Percentiles rank a stretch among this genome's conserved stretches.
These are phyloP conservation scores for Phtheirospermum japonicum DNA, from an alignment of 257 asterid species.

Conservation along the genomic window DNA sequence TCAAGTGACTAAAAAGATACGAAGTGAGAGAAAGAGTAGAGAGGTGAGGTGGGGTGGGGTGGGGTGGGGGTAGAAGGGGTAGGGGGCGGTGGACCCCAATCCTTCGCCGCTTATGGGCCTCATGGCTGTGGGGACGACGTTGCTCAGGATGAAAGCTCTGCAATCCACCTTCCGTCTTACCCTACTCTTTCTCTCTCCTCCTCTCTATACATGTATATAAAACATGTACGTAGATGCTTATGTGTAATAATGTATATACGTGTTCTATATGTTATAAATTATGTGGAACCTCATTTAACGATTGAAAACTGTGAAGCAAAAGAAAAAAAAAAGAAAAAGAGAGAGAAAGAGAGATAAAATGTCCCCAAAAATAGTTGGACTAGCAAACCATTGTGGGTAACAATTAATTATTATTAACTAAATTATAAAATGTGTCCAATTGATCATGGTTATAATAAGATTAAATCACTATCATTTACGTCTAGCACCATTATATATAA, in stretches of 20 bases:
- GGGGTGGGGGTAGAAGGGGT: neutral
- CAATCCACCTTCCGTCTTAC: constrained; percentile 31
- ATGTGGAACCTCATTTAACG: too few relatives aligned
- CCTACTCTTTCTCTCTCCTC: constrained; percentile 25
- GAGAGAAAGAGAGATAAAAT: too few relatives aligned
- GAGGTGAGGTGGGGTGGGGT: neutral
- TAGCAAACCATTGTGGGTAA: too few relatives aligned
- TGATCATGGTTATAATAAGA: too few relatives aligned
- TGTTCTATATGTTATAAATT: neutral
- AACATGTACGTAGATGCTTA: neutral
- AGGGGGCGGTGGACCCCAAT: constrained; percentile 28
- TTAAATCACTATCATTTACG: too few relatives aligned
- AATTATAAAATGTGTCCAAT: too few relatives aligned
- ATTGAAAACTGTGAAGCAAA: too few relatives aligned
- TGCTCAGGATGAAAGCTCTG: constrained; percentile 38
- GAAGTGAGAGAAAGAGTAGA: constrained; percentile 31
- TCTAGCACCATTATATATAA: too few relatives aligned
- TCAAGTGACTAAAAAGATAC: constrained; percentile 44
- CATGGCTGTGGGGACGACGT: constrained; percentile 52
- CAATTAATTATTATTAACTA: too few relatives aligned
- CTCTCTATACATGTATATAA: neutral
- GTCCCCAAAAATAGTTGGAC: too few relatives aligned
- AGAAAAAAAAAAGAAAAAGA: too few relatives aligned
- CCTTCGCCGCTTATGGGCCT: constrained; percentile 48
- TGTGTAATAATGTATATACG: neutral